A percentile compares a stretch with the other conserved stretches of the same genome.
Conservation (phyloP, 352 stramenopile species). For the Phytophthora citrophthora region DNA sequence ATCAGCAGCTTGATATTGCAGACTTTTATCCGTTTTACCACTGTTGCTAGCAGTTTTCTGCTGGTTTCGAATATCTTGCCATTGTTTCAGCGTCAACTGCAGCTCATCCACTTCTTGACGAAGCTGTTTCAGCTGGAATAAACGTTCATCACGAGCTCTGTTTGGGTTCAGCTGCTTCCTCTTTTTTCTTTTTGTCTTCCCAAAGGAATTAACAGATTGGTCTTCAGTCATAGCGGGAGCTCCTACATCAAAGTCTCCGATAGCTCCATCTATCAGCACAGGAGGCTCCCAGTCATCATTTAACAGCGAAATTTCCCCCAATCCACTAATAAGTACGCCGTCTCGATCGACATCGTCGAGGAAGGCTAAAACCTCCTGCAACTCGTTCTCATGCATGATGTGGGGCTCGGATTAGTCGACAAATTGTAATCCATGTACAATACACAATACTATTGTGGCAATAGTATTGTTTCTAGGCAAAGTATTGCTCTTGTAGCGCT, state of each 20-base stretch:
- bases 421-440: too few species aligned
- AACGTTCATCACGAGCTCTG: conserved; percentile 28
- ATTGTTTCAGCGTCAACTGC: conserved; percentile 17
- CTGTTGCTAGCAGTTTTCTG: not conserved
- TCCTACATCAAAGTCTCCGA: not conserved
- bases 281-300: not conserved
- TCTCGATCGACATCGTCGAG: not conserved
- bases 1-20: not conserved
- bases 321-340: not conserved
- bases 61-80: conserved; percentile 7
- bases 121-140: conserved; percentile 15
- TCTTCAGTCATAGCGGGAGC: not conserved
- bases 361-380: not conserved
- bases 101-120: conserved; percentile 15
- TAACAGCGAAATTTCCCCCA: not conserved
- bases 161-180: conserved; percentile 19
- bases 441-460: not conserved
- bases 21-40: not conserved
- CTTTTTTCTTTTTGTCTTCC: conserved; percentile 5
- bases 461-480: not conserved
- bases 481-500: not conserved
- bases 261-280: not conserved
- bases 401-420: not conserved
- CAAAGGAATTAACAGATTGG: not conserved
- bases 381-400: not conserved